These are phyloP conservation scores for Trichoderma simmonsii DNA, from an alignment of 2,329 filamentous ascomycete species.

Conservation along the genomic window DNA sequence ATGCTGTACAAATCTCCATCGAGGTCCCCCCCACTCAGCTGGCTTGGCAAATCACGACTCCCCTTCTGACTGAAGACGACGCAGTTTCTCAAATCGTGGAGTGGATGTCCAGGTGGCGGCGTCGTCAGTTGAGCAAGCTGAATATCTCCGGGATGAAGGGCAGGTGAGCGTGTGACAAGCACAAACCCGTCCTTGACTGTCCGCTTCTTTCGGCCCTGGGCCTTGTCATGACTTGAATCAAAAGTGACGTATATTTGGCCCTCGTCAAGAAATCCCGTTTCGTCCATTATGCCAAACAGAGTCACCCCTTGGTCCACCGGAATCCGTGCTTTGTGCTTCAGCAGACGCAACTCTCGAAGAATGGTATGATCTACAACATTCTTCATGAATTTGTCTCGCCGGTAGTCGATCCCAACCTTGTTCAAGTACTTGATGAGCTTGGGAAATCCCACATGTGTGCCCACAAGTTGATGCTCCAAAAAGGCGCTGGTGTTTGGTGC, in stretches of 20 bases:
- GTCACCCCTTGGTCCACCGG: slow-evolving; percentile 68
- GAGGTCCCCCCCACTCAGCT: slow-evolving; percentile 76
- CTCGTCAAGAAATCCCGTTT: slow-evolving; percentile 65
- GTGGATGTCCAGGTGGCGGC: slow-evolving; percentile 57
- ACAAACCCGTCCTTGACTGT: slow-evolving; percentile 42
- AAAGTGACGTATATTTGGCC: slow-evolving; percentile 66
- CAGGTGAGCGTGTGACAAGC: slow-evolving; percentile 74
- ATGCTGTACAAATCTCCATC: slow-evolving; percentile 81
- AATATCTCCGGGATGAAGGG: slow-evolving; percentile 78
- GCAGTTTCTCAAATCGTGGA: slow-evolving; percentile 65
- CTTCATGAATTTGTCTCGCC: slow-evolving; percentile 66
- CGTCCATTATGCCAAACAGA: slow-evolving; percentile 80
- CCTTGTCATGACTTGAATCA: slow-evolving; percentile 35
- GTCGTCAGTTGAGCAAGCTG: slow-evolving; percentile 62
- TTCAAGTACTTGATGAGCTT: slow-evolving; percentile 60
- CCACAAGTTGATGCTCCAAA: slow-evolving; percentile 59
- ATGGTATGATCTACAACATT: slow-evolving; percentile 67
- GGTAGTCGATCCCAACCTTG: slow-evolving; percentile 60
- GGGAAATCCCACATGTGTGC: slow-evolving; percentile 57
- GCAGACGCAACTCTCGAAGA: slow-evolving; percentile 64
- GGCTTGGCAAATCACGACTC: slow-evolving; percentile 69
- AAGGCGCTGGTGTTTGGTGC: slow-evolving; percentile 64
- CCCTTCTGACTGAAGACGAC: slow-evolving; percentile 75
- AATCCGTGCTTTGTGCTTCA: slow-evolving; percentile 79
- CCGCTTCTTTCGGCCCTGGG: slow-evolving; percentile 27